Percentiles rank a stretch among this genome's conserved stretches.
These are phyloP conservation scores for Sporothrix curviconia DNA, from an alignment of 2,329 filamentous ascomycete genomes.

Conservation along the genomic window DNA sequence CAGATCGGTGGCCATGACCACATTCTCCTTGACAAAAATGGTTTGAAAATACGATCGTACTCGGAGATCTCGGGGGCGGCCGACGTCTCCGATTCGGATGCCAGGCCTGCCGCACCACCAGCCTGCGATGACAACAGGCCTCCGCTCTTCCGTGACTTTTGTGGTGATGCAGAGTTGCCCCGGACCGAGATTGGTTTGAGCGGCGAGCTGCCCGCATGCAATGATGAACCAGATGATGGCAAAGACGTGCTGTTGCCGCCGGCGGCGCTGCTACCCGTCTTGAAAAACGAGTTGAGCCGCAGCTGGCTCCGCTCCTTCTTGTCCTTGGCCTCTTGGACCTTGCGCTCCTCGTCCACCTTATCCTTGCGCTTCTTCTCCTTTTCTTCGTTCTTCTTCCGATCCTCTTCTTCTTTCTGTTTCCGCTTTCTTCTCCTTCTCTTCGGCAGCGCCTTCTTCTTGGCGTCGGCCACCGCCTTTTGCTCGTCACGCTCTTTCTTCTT, in stretches of 20 bases:
- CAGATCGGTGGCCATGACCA: conserved; percentile 57
- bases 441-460: conserved; percentile 27
- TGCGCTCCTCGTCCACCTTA: conserved; percentile 46
- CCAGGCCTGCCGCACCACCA: neutral
- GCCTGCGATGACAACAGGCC: too few species aligned
- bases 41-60: conserved; percentile 67
- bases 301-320: conserved; percentile 45
- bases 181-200: neutral
- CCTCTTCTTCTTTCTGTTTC: conserved; percentile 35
- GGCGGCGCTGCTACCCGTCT: conserved; percentile 18
- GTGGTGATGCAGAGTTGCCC: conserved; percentile 23
- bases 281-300: conserved; percentile 43
- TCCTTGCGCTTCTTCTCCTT: conserved; percentile 41
- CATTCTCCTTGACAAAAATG: conserved; percentile 69
- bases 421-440: conserved; percentile 28
- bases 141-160: too few species aligned
- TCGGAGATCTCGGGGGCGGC: conserved; percentile 33
- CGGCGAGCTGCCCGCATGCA: neutral
- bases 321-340: conserved; percentile 37
- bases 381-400: conserved; percentile 30
- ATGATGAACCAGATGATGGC: conserved; percentile 15
- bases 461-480: conserved; percentile 34
- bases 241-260: neutral
- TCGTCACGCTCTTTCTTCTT: conserved; percentile 28
- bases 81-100: neutral